Base-by-base conservation (phyloP, 163 green algal species). In the Scenedesmus sp. region DNA sequence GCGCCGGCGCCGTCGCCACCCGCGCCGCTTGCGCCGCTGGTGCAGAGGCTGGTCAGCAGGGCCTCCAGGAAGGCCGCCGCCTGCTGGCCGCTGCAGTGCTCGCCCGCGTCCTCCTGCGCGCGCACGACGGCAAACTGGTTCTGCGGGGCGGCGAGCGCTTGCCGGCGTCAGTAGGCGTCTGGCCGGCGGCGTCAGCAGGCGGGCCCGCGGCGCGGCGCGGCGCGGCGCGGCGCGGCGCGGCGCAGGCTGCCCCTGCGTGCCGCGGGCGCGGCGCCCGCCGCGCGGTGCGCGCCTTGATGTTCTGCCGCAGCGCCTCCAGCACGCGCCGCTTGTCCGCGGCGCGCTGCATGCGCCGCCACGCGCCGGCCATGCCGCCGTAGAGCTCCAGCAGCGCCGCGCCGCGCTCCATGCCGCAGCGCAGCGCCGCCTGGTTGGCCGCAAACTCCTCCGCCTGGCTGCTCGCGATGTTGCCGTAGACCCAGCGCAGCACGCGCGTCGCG, bases 391-490 rank as follows among this genome's bases (percentile, higher is more conserved):
- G 73, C 13, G 82, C 84, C 0, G 29, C 54, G 33, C 90, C 83
- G 24, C 80, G 65, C n/a, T 88, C 82, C 20, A 83, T 78, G 26
- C 80, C 62, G 11, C 74, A 83, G 3, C 79, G 74, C 60, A 89
- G 60, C 44, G 86, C 83, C 1, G 75, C 75, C 72, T 90, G 87
- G 4, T 78, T 58, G 1, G 47, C 63, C 11, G 60, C 72, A 62
- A 91, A 88, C 51, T 91, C 87, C 71, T 88, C 87, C 6, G 79
- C 76, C 66, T 71, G 81, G 11, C 28, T 58, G 65, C 77, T 82
- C 6, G 82, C 80, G 24, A 91, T 80, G 39, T 85, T 85, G 74
- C 87, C 82, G 62, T 92, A 95, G 33, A 94, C 80, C 91, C 91
- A 95, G 53, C 87, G 86, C 72, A 95, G 84, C 60, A 93, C 72